Base-by-base conservation (phyloP, 352 stramenopile species). In the Phytophthora ohioensis region DNA sequence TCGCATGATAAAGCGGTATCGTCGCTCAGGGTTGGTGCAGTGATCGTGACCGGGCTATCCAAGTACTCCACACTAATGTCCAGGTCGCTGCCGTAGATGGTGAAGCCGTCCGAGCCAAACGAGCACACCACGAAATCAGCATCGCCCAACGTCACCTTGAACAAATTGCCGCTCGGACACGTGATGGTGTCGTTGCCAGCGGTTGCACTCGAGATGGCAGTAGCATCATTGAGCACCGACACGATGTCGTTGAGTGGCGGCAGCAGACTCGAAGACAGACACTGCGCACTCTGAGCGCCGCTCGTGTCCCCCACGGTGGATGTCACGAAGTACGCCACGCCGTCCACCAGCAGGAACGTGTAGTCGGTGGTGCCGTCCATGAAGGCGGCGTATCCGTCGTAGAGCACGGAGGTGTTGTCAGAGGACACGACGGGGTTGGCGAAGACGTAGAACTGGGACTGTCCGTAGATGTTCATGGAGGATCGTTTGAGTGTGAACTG, bases 371-470 rank as follows among this genome's bases (percentile, higher is more conserved):
- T 46, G 36, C 53, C 66, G 43, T 73, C 62, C 21, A 65, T 54
- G 54, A 74, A 71, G 0, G 55, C 48, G 13, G 72, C 46, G 47
- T 70, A 71, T 8, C 58, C 69, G 58, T 79, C 57, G 55, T 75
- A 84, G 39, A 74, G 43, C 12, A 84, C 67, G 27, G 42, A 58
- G 15, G 59, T 57, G 45, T 64, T 60, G 59, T 72, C 55, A 2
- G 47, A 43, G 2, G 57, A 62, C 41, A 75, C 58, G 21, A 79
- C 62, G 3, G 67, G 77, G 41, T 75, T 79, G 17, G 67, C 76
- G 36, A 81, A 71, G 8, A 80, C 56, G 43, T 80, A 66, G 46
- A 79, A 73, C 43, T 78, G 21, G 53, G 72, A 69, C 21, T 69
- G 48, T 3, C 69, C 72, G 38, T 69, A 66, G 31, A 78, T 57